Conservation (phyloP, 2,329 filamentous ascomycete species). For the Bipolaris zeicola region DNA sequence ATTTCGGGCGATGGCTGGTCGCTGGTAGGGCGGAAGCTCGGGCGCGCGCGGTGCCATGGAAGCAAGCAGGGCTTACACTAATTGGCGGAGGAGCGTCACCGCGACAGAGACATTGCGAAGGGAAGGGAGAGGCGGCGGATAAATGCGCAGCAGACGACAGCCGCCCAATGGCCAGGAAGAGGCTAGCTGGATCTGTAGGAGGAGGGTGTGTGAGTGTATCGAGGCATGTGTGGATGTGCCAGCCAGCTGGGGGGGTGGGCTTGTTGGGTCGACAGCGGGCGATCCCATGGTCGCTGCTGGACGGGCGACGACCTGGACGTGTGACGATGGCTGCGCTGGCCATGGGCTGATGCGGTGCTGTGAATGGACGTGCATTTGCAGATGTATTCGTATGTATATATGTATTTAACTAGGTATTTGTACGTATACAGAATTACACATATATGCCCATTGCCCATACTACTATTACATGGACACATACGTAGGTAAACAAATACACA, state of each 20-base stretch:
- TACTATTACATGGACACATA: no score
- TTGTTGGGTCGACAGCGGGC: slow-evolving; percentile 15
- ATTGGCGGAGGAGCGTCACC: slow-evolving; percentile 38
- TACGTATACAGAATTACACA: no score
- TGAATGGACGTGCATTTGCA: no score
- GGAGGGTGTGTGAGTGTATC: no score
- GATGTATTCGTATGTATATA: no score
- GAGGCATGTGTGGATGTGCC: neutral
- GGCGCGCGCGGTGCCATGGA: slow-evolving; percentile 41
- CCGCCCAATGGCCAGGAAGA: slow-evolving; percentile 7
- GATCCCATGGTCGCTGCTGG: slow-evolving; percentile 15
- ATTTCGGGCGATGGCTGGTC: slow-evolving; percentile 38
- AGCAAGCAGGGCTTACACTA: slow-evolving; percentile 24
- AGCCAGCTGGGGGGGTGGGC: slow-evolving; percentile 15
- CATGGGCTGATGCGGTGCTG: no score
- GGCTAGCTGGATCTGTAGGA: neutral
- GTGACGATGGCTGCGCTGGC: slow-evolving; percentile 12
- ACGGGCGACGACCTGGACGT: slow-evolving; percentile 15
- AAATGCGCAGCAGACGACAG: slow-evolving; percentile 6
- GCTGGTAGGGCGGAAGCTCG: slow-evolving; percentile 22
- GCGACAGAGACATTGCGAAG: slow-evolving; percentile 16
- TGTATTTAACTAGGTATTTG: no score
- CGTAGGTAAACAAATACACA: neutral
- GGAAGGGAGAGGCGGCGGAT: slow-evolving; percentile 3
- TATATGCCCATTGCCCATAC: no score